Evolutionary conservation across 352 stramenopile genomes (phyloP).

Genomic region (Phytophthora macrochlamydospora): DNA sequence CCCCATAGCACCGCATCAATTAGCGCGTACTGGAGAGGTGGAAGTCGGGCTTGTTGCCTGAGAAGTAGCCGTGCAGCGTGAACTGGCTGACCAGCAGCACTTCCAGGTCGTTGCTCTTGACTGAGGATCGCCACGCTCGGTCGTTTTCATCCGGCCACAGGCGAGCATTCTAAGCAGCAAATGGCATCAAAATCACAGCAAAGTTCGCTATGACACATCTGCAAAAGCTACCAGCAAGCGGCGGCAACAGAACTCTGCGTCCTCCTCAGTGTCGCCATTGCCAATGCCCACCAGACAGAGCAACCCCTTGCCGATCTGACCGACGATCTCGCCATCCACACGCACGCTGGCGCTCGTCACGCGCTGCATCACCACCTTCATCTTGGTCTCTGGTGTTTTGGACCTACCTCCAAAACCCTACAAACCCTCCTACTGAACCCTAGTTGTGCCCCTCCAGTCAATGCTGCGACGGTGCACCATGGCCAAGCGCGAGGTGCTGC

Average conservation of each 20-base stretch:
- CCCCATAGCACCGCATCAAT: background rate
- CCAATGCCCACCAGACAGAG: constrained; percentile 84
- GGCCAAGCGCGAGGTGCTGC: constrained; percentile 54
- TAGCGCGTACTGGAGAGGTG: constrained; percentile 73
- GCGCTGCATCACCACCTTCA: constrained; percentile 84
- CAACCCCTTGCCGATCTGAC: constrained; percentile 75
- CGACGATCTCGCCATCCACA: constrained; percentile 77
- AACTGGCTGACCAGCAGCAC: constrained; percentile 90
- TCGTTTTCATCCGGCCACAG: constrained; percentile 75
- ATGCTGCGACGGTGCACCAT: constrained; percentile 5
- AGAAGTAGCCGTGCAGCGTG: constrained; percentile 81
- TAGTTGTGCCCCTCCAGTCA: background rate
- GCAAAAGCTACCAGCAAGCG: constrained; percentile 58
- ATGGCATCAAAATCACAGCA: background rate
- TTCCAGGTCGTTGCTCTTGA: constrained; percentile 68
- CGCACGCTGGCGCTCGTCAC: constrained; percentile 80
- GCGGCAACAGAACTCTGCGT: constrained; percentile 84
- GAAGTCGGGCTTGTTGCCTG: constrained; percentile 88
- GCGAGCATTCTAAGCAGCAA: constrained; percentile 65
- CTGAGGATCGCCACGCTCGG: constrained; percentile 65
- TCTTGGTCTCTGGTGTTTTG: constrained; percentile 16
- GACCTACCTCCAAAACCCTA: background rate
- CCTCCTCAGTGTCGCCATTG: constrained; percentile 75
- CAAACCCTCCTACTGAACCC: constrained; percentile 8
- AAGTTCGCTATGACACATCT: background rate